Conservation (phyloP, 2,329 filamentous ascomycete genomes). For the Penicillium palitans region DNA sequence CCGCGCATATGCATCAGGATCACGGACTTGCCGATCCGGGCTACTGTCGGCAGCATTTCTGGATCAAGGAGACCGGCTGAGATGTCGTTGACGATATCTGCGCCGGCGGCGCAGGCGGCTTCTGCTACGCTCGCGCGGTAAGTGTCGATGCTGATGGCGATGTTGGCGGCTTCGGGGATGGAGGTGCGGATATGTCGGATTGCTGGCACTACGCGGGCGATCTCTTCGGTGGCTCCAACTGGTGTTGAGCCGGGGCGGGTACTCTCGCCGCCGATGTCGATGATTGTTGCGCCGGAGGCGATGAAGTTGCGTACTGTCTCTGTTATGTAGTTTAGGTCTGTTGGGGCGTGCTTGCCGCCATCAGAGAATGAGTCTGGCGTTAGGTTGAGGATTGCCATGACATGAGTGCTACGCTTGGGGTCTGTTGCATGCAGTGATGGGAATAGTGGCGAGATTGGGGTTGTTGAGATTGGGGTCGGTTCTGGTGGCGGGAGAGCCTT, state of each 20-base stretch:
- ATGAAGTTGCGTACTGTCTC: constrained; percentile 64
- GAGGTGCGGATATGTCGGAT: constrained; percentile 68
- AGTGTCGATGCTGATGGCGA: constrained; percentile 88
- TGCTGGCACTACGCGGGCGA: constrained; percentile 74
- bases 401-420: constrained; percentile 61
- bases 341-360: constrained; percentile 64
- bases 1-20: constrained; percentile 94
- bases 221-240: constrained; percentile 71
- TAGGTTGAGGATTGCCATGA: constrained; percentile 95
- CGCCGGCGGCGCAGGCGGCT: constrained; percentile 72
- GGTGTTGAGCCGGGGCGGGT: constrained; percentile 75
- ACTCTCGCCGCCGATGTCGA: constrained; percentile 92
- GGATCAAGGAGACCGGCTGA: constrained; percentile 77
- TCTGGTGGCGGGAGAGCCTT: constrained; percentile 36
- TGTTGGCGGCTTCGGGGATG: constrained; percentile 59
- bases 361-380: constrained; percentile 98
- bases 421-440: constrained; percentile 60
- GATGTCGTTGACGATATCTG: constrained; percentile 93
- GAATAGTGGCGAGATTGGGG: constrained; percentile 40
- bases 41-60: constrained; percentile 79
- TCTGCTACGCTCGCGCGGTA: constrained; percentile 83
- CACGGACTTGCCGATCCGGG: constrained; percentile 73
- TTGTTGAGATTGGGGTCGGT: constrained; percentile 41
- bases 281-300: constrained; percentile 71
- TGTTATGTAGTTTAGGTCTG: constrained; percentile 53